Conservation (phyloP, 2,329 filamentous ascomycete genomes). For the Fusarium udum region DNA sequence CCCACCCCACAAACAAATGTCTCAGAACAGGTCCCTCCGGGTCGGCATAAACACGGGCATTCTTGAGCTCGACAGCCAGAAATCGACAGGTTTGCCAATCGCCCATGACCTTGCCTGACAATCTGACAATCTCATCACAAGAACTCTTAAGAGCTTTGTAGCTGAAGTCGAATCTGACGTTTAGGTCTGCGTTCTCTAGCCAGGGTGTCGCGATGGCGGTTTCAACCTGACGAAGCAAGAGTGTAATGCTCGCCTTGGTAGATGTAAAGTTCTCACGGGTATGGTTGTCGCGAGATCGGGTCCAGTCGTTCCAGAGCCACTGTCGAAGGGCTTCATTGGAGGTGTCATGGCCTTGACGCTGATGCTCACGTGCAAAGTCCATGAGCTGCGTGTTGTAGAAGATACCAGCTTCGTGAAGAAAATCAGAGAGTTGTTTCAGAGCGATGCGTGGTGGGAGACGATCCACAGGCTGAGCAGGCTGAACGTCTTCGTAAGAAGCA, state of each 20-base stretch:
- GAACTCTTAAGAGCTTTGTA: not conserved
- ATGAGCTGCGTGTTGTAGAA: slow-evolving; percentile 25
- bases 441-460: slow-evolving; percentile 31
- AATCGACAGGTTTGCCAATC: slow-evolving; percentile 32
- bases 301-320: slow-evolving; percentile 29
- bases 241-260: slow-evolving; percentile 12
- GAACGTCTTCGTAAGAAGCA: not conserved
- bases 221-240: slow-evolving; percentile 16
- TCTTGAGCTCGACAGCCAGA: slow-evolving; percentile 24
- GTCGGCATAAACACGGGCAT: slow-evolving; percentile 18
- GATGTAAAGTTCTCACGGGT: slow-evolving; percentile 19
- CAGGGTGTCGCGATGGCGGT: slow-evolving; percentile 9
- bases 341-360: slow-evolving; percentile 1
- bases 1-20: slow-evolving; percentile 25
- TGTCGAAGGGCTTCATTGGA: slow-evolving; percentile 14
- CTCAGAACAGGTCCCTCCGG: slow-evolving; percentile 22
- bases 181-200: slow-evolving; percentile 7
- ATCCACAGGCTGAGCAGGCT: not conserved
- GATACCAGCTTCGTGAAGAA: not conserved
- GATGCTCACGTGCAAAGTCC: slow-evolving; percentile 12
- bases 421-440: slow-evolving; percentile 27
- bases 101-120: slow-evolving; percentile 12
- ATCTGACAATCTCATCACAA: slow-evolving; percentile 14
- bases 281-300: not conserved
- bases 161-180: slow-evolving; percentile 14